phyloP scores from a whole-genome alignment of 1,139 yeast genomes.

The Kluyveromyces marxianus region DNA sequence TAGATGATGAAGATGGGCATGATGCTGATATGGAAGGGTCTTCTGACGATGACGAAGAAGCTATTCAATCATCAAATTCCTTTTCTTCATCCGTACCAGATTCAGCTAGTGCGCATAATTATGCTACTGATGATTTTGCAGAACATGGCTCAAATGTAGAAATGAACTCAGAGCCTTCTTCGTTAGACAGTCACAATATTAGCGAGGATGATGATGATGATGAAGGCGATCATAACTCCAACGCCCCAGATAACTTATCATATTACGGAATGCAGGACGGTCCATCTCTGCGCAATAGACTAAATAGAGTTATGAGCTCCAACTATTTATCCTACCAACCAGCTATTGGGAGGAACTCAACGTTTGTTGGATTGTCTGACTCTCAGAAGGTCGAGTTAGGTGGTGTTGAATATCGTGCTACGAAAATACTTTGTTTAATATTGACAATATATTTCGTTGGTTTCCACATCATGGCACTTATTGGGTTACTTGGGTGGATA shows the following conservation, averaged over 20 bases:
- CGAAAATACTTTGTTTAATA: conserved; percentile 65
- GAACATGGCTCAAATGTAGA: too few species aligned
- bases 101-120: too few species aligned
- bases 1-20: conserved; percentile 19
- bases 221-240: conserved; percentile 1
- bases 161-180: conserved; percentile 10
- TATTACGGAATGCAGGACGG: conserved; percentile 21
- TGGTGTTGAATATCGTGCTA: conserved; percentile 92
- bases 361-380: conserved; percentile 72
- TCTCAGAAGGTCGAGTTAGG: conserved; percentile 91
- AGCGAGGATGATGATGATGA: conserved; percentile 18
- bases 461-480: conserved; percentile 54
- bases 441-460: conserved; percentile 66
- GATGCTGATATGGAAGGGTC: conserved; percentile 28
- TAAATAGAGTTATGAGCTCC: conserved; percentile 37
- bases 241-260: conserved; percentile 13
- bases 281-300: conserved; percentile 6
- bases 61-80: conserved; percentile 5
- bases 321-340: conserved; percentile 85
- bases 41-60: conserved; percentile 26
- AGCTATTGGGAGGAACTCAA: conserved; percentile 87
- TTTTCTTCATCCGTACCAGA: not conserved
- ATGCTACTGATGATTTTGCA: too few species aligned
- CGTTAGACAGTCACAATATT: conserved; percentile 16
- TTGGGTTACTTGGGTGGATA: conserved; percentile 66